phyloP scores from a whole-genome alignment of 768 basidiomycete genomes.

The Nidula microcarpa region DNA sequence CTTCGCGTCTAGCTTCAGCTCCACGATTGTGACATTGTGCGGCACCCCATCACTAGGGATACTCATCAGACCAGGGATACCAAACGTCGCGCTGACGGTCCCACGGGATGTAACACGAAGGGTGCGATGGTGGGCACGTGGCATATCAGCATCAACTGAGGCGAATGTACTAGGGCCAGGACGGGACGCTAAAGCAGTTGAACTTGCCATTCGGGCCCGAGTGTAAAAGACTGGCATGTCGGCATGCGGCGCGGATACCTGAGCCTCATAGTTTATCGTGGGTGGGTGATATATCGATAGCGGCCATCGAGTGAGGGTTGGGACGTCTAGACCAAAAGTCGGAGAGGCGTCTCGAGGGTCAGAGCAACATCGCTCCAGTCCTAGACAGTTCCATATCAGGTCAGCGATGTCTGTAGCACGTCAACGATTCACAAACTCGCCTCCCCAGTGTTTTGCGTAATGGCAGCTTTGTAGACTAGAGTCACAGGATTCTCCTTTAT shows the following conservation, averaged over 20 bases:
- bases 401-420: background rate
- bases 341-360: slow-evolving; percentile 41
- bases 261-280: background rate
- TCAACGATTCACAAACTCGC: slow-evolving; percentile 13
- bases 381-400: slow-evolving; percentile 10
- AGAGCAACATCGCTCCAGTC: slow-evolving; percentile 39
- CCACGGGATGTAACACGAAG: slow-evolving; percentile 30
- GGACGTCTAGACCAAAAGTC: slow-evolving; percentile 33
- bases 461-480: slow-evolving; percentile 36
- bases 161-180: background rate
- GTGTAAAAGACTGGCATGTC: too few species aligned
- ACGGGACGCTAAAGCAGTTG: background rate
- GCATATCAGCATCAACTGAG: background rate
- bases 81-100: slow-evolving; percentile 33
- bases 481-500: slow-evolving; percentile 30
- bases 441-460: slow-evolving; percentile 41
- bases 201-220: too few species aligned
- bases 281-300: slow-evolving; percentile 19
- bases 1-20: slow-evolving; percentile 28
- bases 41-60: slow-evolving; percentile 35
- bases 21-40: slow-evolving; percentile 38
- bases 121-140: slow-evolving; percentile 10
- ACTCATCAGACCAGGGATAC: slow-evolving; percentile 35
- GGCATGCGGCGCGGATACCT: background rate
- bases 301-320: slow-evolving; percentile 32